Evolutionary conservation across 148 eudicot genomes (phyloP), one percentile per base, ranked within the genome.

Genomic region (Vaccinium vitisidaea): DNA sequence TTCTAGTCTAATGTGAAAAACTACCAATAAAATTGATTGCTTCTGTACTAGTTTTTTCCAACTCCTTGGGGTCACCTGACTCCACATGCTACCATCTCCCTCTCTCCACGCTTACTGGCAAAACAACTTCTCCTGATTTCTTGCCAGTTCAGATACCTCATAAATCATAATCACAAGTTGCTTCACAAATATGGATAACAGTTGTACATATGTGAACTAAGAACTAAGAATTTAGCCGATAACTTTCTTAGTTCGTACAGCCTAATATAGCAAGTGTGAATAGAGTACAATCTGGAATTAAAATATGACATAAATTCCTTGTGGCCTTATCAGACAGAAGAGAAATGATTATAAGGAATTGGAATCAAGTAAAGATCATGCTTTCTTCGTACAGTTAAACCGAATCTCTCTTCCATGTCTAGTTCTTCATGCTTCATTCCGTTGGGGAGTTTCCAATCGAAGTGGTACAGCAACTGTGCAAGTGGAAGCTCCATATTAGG

Each of bases 401-500:
- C 77, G 23, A 74, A 18, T 2, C 50, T 36, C 77, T 74, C 77
- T 74, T 74, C 77, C 77, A 74, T 74, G n/a, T 39, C 77, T 16
- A 74, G 77, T 14, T 74, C 52, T 74, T 74, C 79, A 0, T 43
- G 55, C 55, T 21, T 58, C 39, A 84, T 11, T 5, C 83, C 81
- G 27, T 23, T 7, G 18, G 88, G 85, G 11, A 88, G 71, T 70
- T 80, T 75, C 88, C 86, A 86, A 1, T 86, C 85, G 54, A 88
- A 88, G 74, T 86, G 85, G 71, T 78, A 88, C 5, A 88, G 83
- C 36, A 86, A 54, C 67, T 73, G 83, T 12, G 87, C 90, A 4
- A 88, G 84, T 48, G 85, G 82, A 1, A 88, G 87, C 85, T 86
- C 90, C 16, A 88, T 65, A 16, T 79, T 86, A 21, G 90, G 83